Conservation (phyloP, 106 monocot genomes). For the Vanilla planifolia region DNA sequence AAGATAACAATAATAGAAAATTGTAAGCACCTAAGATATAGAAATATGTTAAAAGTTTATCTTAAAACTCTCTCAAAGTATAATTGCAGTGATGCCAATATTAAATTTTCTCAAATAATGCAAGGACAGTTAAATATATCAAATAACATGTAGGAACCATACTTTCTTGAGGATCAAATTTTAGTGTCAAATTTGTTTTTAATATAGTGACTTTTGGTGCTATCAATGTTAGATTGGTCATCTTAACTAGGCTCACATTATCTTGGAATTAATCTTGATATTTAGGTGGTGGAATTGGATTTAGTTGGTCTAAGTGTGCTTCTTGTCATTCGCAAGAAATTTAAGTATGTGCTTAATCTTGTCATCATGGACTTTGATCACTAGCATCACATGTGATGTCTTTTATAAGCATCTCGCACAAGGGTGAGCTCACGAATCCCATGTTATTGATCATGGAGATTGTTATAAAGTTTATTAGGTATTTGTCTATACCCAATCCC, state of each 20-base stretch:
- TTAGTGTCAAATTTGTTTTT: too few species aligned
- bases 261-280: constrained; percentile 56
- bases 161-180: too few species aligned
- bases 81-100: too few species aligned
- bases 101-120: too few species aligned
- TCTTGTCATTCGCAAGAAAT: constrained; percentile 1
- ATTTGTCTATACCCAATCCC: constrained; percentile 32
- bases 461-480: constrained; percentile 19
- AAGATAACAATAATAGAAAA: too few species aligned
- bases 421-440: constrained; percentile 57
- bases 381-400: constrained; percentile 42
- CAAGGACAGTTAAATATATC: too few species aligned
- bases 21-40: too few species aligned
- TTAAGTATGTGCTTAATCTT: constrained; percentile 48
- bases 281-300: constrained; percentile 62
- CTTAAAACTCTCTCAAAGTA: too few species aligned
- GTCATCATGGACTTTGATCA: constrained; percentile 49
- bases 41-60: too few species aligned
- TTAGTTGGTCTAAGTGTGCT: constrained; percentile 26
- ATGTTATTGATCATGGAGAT: constrained; percentile 36
- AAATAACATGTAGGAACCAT: too few species aligned
- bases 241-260: constrained; percentile 58
- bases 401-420: constrained; percentile 60
- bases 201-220: too few species aligned
- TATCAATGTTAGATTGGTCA: constrained; percentile 52